These are phyloP conservation scores for Cladosporium sp. DNA, from an alignment of 2,329 filamentous ascomycete genomes.

Conservation along the genomic window DNA sequence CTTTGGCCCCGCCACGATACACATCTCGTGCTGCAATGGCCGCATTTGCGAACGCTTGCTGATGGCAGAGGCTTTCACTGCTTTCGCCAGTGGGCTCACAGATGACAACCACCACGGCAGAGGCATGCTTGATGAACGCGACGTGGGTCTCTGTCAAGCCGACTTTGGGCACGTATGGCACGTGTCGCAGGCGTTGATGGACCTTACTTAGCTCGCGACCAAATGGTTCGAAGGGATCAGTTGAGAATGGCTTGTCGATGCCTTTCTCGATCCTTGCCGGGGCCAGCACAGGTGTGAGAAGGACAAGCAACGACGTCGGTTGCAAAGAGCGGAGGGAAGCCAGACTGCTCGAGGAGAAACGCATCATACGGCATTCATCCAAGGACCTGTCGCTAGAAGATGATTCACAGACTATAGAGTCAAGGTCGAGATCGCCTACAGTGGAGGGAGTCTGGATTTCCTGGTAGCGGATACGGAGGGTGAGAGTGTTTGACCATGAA, in stretches of 20 bases:
- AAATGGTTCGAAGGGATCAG: constrained; percentile 67
- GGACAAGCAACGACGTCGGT: constrained; percentile 35
- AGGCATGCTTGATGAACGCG: constrained; percentile 56
- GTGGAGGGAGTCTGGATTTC: constrained; percentile 1
- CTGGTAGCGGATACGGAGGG: constrained; percentile 12
- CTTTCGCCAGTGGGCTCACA: not conserved
- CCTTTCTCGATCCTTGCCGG: constrained; percentile 28
- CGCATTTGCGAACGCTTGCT: not conserved
- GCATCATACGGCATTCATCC: constrained; percentile 9
- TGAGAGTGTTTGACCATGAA: constrained; percentile 12
- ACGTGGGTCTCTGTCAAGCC: constrained; percentile 60
- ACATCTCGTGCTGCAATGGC: not conserved
- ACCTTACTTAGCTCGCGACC: constrained; percentile 56
- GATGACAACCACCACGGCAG: constrained; percentile 56
- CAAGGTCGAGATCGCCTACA: not conserved
- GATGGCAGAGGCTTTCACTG: not conserved
- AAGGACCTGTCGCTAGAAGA: too few species aligned
- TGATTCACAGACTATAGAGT: not conserved
- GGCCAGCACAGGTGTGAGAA: constrained; percentile 38
- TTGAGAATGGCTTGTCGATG: constrained; percentile 24
- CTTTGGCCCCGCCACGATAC: not conserved
- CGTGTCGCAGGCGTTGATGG: constrained; percentile 60
- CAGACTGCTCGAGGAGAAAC: constrained; percentile 12
- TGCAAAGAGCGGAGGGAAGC: constrained; percentile 29
- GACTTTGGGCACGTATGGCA: constrained; percentile 60